These are phyloP conservation scores for Moesziomyces sp. DNA, from an alignment of 1,284 basidiomycete species.

Conservation along the genomic window DNA sequence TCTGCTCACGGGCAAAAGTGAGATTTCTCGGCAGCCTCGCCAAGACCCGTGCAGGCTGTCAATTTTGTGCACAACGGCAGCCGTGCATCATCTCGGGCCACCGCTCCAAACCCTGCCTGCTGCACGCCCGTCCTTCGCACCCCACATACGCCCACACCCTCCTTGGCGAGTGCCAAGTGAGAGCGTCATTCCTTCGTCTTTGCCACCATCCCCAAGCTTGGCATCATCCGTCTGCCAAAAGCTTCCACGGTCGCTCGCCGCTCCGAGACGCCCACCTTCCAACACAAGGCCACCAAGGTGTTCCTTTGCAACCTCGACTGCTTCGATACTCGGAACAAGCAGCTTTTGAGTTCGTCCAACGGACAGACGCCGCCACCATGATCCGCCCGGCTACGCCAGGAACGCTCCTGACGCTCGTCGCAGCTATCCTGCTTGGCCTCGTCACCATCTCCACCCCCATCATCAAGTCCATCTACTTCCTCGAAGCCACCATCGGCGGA, in stretches of 20 bases:
- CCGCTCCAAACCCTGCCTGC: neutral
- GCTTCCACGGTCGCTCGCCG: no score
- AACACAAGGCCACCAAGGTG: no score
- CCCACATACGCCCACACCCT: neutral
- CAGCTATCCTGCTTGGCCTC: conserved; percentile 54
- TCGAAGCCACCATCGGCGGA: conserved; percentile 51
- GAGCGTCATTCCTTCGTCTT: neutral
- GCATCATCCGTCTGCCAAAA: no score
- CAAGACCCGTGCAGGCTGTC: neutral
- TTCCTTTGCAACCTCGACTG: no score
- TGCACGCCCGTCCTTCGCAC: neutral
- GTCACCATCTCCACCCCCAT: conserved; percentile 60
- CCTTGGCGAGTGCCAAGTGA: neutral
- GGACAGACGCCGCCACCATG: conserved; percentile 16
- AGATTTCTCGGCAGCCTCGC: neutral
- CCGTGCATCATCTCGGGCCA: neutral
- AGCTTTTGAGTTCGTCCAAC: no score
- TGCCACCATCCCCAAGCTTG: neutral
- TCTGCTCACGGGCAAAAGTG: neutral
- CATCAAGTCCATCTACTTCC: conserved; percentile 60
- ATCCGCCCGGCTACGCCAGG: conserved; percentile 54
- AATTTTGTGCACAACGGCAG: neutral
- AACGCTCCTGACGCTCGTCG: conserved; percentile 54
- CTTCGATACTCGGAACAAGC: no score
- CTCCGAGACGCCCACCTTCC: no score